Base-by-base conservation (phyloP, 176 grass and related monocot genomes). In the Oryza australiensis region DNA sequence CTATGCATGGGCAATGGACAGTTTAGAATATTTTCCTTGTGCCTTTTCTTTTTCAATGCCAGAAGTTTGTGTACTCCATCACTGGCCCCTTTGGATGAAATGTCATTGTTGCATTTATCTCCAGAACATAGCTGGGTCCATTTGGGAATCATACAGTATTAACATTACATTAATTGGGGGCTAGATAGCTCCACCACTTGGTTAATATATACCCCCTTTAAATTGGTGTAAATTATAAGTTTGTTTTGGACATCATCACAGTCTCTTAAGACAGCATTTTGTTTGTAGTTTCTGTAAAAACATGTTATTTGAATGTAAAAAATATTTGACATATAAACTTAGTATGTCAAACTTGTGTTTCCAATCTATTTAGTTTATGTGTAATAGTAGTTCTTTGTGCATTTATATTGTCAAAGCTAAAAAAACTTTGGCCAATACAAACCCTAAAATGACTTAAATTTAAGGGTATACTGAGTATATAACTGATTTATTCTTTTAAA, bases 1-100 rank as follows among this genome's bases (percentile, higher is more conserved):
- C 22, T 60, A 24, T 75, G 30, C 62, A 75, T 70, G 70, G 62
- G n/a, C 81, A 80, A 69, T 49, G 62, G 49, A 69, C 37, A 23
- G 64, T 64, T 75, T 38, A 75, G 5, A 75, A 80, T 70, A 63
- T 68, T 33, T 80, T 60, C 7, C 1, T 16, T 28, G n/a, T 38
- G 8, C 62, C 35, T 22, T 43, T 87, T 34, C 15, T 22, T 62
- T 66, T 33, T 62, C 68, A 74, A 43, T 45, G 59, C 24, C 74
- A 68, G 48, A 46, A 78, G 20, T 72, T 78, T 72, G 66, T 72
- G 66, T 80, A 70, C 77, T 12, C 27, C 64, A 48, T 37, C 57
- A 30, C 51, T 55, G 51, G 55, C 55, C n/a, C 55, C 12, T 20
- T 65, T 43, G 66, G 66, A 78, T 28, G 55, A 37, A 38, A 78